phyloP scores from a whole-genome alignment of 2,329 filamentous ascomycete species.

The Lasiodiplodia sp. region DNA sequence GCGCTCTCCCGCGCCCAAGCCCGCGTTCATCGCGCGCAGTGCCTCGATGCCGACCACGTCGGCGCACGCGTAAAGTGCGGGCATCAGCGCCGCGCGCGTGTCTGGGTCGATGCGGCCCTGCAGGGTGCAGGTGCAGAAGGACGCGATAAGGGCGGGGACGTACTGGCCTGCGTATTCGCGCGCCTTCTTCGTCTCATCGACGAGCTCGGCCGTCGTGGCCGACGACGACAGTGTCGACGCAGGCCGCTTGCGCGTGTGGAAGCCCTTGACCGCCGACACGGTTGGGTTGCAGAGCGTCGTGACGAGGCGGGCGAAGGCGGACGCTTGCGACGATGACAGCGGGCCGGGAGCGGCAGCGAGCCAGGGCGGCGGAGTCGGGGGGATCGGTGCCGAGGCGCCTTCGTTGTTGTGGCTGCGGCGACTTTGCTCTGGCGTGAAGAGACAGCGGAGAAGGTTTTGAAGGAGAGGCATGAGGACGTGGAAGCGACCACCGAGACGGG shows the following conservation, averaged over 20 bases:
- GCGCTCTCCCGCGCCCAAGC: slow-evolving; percentile 41
- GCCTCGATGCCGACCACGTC: slow-evolving; percentile 43
- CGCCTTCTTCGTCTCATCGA: slow-evolving; percentile 66
- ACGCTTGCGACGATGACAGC: slow-evolving; percentile 64
- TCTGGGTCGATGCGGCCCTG: slow-evolving; percentile 56
- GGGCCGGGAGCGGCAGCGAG: slow-evolving; percentile 60
- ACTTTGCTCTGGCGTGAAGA: slow-evolving; percentile 58
- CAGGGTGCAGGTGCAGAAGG: slow-evolving; percentile 63
- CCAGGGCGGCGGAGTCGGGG: slow-evolving; percentile 38
- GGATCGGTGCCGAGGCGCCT: not conserved
- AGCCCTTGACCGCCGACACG: slow-evolving; percentile 60
- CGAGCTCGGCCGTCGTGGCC: slow-evolving; percentile 48
- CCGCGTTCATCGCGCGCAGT: slow-evolving; percentile 48
- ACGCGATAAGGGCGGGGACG: slow-evolving; percentile 64
- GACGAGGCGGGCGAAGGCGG: slow-evolving; percentile 61
- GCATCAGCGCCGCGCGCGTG: slow-evolving; percentile 66
- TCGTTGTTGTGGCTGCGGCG: slow-evolving; percentile 9
- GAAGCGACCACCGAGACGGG: slow-evolving; percentile 66
- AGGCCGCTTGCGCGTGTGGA: slow-evolving; percentile 40
- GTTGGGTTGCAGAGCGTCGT: slow-evolving; percentile 69
- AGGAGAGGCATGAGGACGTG: slow-evolving; percentile 65
- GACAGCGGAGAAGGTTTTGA: slow-evolving; percentile 61
- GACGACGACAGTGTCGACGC: slow-evolving; percentile 29
- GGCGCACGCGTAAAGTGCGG: slow-evolving; percentile 55
- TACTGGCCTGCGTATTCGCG: slow-evolving; percentile 65